phyloP scores from a whole-genome alignment of 2,329 filamentous ascomycete species.

The Botrytis hyacinthi region DNA sequence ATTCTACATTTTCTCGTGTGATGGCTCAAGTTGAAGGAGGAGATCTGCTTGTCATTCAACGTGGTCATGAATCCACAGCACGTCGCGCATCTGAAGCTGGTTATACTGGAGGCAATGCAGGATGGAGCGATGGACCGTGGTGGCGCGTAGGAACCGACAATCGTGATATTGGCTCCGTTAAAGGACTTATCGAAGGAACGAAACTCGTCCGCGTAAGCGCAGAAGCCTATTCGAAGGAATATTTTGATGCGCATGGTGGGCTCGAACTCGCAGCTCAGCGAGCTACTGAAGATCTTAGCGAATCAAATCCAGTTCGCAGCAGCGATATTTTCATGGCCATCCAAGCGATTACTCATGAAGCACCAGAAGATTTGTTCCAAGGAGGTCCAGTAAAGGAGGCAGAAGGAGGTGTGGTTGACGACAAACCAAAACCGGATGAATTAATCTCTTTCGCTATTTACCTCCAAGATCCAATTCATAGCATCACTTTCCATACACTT shows the following conservation, averaged over 20 bases:
- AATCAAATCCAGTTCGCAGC: conserved; percentile 84
- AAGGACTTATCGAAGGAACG: conserved; percentile 79
- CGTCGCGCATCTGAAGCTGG: conserved; percentile 62
- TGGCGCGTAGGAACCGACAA: conserved; percentile 73
- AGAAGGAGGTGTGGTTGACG: conserved; percentile 51
- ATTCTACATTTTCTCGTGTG: conserved; percentile 87
- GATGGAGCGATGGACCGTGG: conserved; percentile 96
- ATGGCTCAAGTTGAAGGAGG: conserved; percentile 99
- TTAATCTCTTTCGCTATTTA: conserved; percentile 73
- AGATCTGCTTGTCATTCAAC: conserved; percentile 89
- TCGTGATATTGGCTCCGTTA: conserved; percentile 76
- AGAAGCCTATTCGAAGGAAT: conserved; percentile 83
- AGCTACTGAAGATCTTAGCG: conserved; percentile 74
- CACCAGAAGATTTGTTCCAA: conserved; percentile 67
- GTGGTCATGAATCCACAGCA: conserved; percentile 78
- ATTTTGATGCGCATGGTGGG: conserved; percentile 75
- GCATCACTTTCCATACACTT: conserved; percentile 79
- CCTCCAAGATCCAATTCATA: conserved; percentile 84
- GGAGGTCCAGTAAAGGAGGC: conserved; percentile 56
- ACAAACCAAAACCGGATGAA: conserved; percentile 54
- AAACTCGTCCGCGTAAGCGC: conserved; percentile 88
- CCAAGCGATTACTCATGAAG: conserved; percentile 73
- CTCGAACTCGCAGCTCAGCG: conserved; percentile 76
- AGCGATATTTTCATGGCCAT: conserved; percentile 96
- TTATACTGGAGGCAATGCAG: conserved; percentile 55